Evolutionary conservation across 345 rosid genomes (phyloP), one percentile per base, ranked within the genome.

Genomic region (Eucalyptus sp.): DNA sequence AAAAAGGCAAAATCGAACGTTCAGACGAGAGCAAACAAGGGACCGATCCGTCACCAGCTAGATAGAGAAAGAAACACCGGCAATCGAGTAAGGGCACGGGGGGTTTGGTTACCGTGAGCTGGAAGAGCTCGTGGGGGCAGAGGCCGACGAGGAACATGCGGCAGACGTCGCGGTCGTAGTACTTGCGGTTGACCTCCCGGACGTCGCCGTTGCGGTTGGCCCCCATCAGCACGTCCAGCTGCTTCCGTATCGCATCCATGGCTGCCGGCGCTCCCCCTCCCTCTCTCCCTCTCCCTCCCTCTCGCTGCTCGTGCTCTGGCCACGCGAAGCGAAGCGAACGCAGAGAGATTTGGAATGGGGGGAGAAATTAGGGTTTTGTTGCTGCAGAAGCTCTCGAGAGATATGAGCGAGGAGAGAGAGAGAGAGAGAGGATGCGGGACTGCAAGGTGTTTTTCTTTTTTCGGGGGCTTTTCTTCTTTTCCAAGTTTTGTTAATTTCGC

Each of bases 91-190:
- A 62, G 24, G 27, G 37, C 15, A 88, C n/a, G 37, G 49, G 31
- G 25, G 29, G 37, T 86, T 71, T 14, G 27, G 10, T 86, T 91
- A 96, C 99, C 90, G 99, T 98, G 86, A 98, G 90, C 90, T 98
- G 99, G 87, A 98, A 98, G 90, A 98, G 99, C 92, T 98, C 99
- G 91, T 98, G 99, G 89, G 99, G 99, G 90, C 99, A 98, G 56
- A 97, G 99, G 87, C 99, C 99, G 90, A 97, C 98, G 49, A 98
- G 88, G 92, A 86, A 96, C 94, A 98, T 94, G 91, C 99, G 99
- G 90, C 99, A 98, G 85, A 97, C 99, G 92, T 98, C 99, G 44
- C 99, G 99, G 93, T 98, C 99, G 96, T 94, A 95, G 94, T 98
- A 97, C 92, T 96, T 97, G 89, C 99, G 99, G 91, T 98, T 97